These are phyloP conservation scores for Didymellaceae sp. DNA, from an alignment of 2,329 filamentous ascomycete genomes.

Conservation along the genomic window DNA sequence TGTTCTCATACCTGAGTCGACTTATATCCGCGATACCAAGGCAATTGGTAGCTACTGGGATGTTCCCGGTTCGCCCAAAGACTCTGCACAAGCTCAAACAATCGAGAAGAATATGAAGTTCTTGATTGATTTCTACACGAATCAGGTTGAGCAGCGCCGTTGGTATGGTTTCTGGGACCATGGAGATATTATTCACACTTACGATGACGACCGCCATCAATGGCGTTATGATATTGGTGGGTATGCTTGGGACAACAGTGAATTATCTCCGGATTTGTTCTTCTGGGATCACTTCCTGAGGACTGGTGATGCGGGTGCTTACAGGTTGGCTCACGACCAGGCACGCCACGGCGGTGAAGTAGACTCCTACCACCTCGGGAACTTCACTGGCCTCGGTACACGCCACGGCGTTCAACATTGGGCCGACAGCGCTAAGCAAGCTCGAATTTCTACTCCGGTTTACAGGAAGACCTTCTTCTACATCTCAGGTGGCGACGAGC, in stretches of 20 bases:
- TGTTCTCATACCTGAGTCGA: slow-evolving; percentile 56
- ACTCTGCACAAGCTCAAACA: slow-evolving; percentile 30
- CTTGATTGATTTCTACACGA: slow-evolving; percentile 62
- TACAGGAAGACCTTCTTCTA: slow-evolving; percentile 66
- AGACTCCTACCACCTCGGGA: slow-evolving; percentile 66
- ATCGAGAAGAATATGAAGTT: slow-evolving; percentile 64
- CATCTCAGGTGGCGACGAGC: slow-evolving; percentile 62
- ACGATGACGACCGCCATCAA: slow-evolving; percentile 63
- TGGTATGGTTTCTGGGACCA: slow-evolving; percentile 71
- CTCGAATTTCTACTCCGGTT: slow-evolving; percentile 64
- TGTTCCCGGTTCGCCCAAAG: slow-evolving; percentile 47
- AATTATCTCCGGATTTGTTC: slow-evolving; percentile 67
- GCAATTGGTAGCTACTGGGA: slow-evolving; percentile 65
- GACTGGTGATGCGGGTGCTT: slow-evolving; percentile 64
- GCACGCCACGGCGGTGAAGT: slow-evolving; percentile 67
- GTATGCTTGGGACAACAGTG: slow-evolving; percentile 70
- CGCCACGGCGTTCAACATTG: slow-evolving; percentile 69
- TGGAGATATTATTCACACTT: slow-evolving; percentile 69
- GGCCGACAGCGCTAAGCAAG: slow-evolving; percentile 67
- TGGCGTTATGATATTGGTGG: slow-evolving; percentile 71
- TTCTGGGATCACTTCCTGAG: slow-evolving; percentile 69
- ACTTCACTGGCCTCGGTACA: slow-evolving; percentile 66
- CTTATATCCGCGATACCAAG: slow-evolving; percentile 59
- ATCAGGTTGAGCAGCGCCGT: slow-evolving; percentile 62
- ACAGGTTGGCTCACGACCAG: slow-evolving; percentile 64